Base-by-base conservation (phyloP, 495 filamentous ascomycete genomes). In the Xylaria acuta region DNA sequence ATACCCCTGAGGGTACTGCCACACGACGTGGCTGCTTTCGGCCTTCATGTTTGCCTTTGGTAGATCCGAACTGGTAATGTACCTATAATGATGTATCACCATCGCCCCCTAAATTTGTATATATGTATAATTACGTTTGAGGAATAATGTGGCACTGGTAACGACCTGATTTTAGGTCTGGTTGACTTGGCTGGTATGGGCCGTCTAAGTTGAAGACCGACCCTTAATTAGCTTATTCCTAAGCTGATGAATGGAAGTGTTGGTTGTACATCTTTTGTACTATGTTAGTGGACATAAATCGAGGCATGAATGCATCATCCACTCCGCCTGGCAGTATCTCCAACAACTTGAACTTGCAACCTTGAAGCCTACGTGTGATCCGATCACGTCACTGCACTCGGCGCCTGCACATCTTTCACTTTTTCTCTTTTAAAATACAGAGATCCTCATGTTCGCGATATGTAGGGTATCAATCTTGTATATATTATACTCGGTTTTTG, bases 401-500 rank as follows among this genome's bases (percentile, higher is more conserved):
- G 2, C 11, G 3, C 60, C 16, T 16, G 9, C 1, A 30, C 62
- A 22, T 45, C 1, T 25, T 14, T 16, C 14, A n/a, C 16, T 11
- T 47, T 47, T 27, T 9, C 12, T 2, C 7, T 30, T 34, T 1
- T 27, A 8, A 34, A 47, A 34, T 16, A 60, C 41, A 2, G 22
- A 43, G 18, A n/a, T 45, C 38, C 8, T 20, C 4, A 20, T 30
- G 2, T 9, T 45, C 11, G 16, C 22, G 14, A 30, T 18, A 5
- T 22, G 59, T 41, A 56, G 66, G 66, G 66, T 60, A 69, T 69
- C 51, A 60, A 59, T 68, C 38, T 60, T 36, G 3, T 56, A 40
- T 58, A n/a, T 47, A 34, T 47, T 49, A 45, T 20, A 51, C n/a
- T 65, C 30, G 27, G 16, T 3, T 27, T 11, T 32, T 56, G n/a